Base-by-base conservation (phyloP, 306 rosid species). In the Benincasa hispida region DNA sequence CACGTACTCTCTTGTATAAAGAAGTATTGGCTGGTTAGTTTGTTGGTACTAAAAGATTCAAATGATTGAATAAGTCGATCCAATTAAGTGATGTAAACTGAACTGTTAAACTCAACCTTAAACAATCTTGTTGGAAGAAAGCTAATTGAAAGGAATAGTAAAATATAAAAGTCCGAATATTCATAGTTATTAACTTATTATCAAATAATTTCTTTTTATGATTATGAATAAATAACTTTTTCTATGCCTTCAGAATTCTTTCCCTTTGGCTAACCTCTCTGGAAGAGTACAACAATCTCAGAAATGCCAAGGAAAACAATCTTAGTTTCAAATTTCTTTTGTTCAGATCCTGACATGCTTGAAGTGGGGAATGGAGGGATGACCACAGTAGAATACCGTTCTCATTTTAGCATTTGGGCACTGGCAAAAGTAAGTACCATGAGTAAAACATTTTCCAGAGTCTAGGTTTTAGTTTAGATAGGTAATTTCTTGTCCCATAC, bases 361-460 rank as follows among this genome's bases (percentile, higher is more conserved):
- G 95, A 91, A 84, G 87, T 91, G 34, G 97, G 95, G 81, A 91
- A 91, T 75, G 95, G 92, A 75, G 89, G 95, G 53, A 91, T 91
- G 97, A 84, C 88, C 42, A 66, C 82, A 15, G 90, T 83, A 79
- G 97, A 91, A 77, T 89, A 91, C 72, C 88, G 97, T 69, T 82
- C 92, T 35, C 97, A 91, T 85, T 89, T 86, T 59, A 91, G 97
- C 83, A 84, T 91, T 76, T 89, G 97, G 97, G 91, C 95, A 63
- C 73, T 91, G 47, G 87, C 82, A 45, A 91, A 91, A 92, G 97
- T 89, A 74, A 60, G 55, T 53, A 28, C 12, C 65, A n/a, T 75
- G 19, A 32, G 61, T 25, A 32, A 50, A 50, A 10, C 5, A n/a
- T 51, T 9, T 34, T 66, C 51, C 51, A n/a, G 6, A 35, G 10